Base-by-base conservation (phyloP, 2,329 filamentous ascomycete species). In the Alternaria ventricosa region DNA sequence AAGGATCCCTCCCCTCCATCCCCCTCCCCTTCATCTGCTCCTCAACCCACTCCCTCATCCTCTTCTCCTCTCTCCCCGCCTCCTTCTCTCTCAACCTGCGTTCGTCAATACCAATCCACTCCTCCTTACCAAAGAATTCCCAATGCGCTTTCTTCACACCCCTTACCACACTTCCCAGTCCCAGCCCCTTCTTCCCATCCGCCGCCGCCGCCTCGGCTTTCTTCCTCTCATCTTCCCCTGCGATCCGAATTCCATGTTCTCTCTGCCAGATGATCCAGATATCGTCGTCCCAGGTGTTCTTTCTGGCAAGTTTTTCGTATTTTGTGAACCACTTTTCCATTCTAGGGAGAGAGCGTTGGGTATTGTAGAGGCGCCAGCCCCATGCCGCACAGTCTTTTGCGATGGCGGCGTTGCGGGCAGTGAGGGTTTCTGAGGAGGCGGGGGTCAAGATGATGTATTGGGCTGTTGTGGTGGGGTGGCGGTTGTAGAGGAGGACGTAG, bases 261-360 rank as follows among this genome's bases (percentile, higher is more conserved):
- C 58, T 22, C 49, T 64, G 58, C 58, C 58, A 64, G 4, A 64
- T 62, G 0, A 27, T 28, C 62, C 62, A 64, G 1, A 61, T 15
- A 36, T 62, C 62, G 1, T 55, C 44, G 0, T 62, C 33, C 58
- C 62, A 64, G 3, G 27, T 18, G 5, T 41, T 43, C 5, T 45
- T 18, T 13, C 12, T 44, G 2, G 47, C 49, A 23, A 30, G 36
- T 4, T 25, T 12, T 11, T 50, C 6, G 4, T 64, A 64, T 11
- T 25, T 18, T 0, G 20, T 22, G 20, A 50, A 55, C 62, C 62
- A 64, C 2, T 44, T 22, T 3, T n/a, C 12, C 25, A 47, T 56
- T 12, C 15, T 30, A n/a, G 44, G 30, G 4, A 18, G 12, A 2
- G 47, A 55, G 6, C 22, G 12, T 5, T 60, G 44, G n/a, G 33